These are phyloP conservation scores for Leavenworthia alabamica DNA, from an alignment of 345 rosid species.

Conservation along the genomic window DNA sequence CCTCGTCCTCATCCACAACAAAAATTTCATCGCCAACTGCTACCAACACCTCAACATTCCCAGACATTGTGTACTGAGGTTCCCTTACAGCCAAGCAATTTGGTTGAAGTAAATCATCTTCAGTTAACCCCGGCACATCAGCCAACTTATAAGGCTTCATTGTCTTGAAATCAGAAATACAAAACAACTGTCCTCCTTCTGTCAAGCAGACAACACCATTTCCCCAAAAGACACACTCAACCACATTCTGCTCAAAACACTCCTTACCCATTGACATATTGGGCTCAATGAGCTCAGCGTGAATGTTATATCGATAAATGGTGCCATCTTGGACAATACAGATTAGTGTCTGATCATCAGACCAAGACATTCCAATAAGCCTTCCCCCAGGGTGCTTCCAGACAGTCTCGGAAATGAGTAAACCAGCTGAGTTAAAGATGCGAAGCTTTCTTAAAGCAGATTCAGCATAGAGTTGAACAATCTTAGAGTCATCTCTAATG, in stretches of 20 bases:
- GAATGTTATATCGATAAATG: constrained; percentile 68
- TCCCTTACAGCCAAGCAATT: constrained; percentile 74
- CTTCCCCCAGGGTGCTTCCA: constrained; percentile 97
- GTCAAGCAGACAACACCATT: constrained; percentile 88
- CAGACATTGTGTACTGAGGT: constrained; percentile 85
- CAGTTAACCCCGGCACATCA: constrained; percentile 41
- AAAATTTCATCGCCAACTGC: constrained; percentile 53
- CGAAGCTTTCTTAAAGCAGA: constrained; percentile 96
- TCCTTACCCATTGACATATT: constrained; percentile 67
- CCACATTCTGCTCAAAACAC: constrained; percentile 86
- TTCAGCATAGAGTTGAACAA: constrained; percentile 91
- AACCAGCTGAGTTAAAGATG: constrained; percentile 87
- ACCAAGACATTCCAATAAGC: constrained; percentile 87
- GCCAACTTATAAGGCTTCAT: constrained; percentile 54
- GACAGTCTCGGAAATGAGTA: constrained; percentile 64
- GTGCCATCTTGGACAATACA: constrained; percentile 94
- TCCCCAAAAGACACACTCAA: constrained; percentile 86
- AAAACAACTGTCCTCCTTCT: constrained; percentile 55
- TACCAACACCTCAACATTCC: constrained; percentile 71
- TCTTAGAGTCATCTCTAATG: constrained; percentile 96
- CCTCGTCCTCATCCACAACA: constrained; percentile 79
- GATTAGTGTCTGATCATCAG: constrained; percentile 74
- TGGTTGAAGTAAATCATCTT: constrained; percentile 47
- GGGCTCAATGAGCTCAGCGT: constrained; percentile 71
- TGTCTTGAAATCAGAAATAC: constrained; percentile 66